Conservation (phyloP, 345 rosid genomes). For the Moringa oleifera region DNA sequence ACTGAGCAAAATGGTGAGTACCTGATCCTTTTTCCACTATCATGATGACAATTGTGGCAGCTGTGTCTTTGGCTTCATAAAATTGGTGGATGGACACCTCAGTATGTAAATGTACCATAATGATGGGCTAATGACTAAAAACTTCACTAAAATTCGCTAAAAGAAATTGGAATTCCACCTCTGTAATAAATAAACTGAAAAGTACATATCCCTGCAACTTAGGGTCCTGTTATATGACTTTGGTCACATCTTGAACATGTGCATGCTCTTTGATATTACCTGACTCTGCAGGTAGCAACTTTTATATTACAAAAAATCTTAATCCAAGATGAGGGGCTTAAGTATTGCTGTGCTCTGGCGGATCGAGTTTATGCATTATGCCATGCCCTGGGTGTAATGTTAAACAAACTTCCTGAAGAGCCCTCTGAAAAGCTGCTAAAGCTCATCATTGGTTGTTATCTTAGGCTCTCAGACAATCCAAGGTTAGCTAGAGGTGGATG, state of each 20-base stretch:
- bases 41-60: no score
- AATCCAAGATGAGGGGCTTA: conserved; percentile 29
- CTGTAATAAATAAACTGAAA: background rate
- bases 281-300: conserved; percentile 38
- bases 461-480: conserved; percentile 34
- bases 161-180: background rate
- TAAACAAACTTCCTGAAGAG: conserved; percentile 16
- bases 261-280: background rate
- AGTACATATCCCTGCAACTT: background rate
- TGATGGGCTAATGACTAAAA: no score
- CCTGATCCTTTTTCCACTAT: no score
- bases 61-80: no score
- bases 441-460: conserved; percentile 37
- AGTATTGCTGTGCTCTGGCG: conserved; percentile 32
- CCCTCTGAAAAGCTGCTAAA: conserved; percentile 24
- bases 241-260: background rate
- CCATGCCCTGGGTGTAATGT: conserved; percentile 19
- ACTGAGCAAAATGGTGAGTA: conserved; percentile 48
- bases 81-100: no score
- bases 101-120: no score
- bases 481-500: conserved; percentile 30
- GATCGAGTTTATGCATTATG: conserved; percentile 29
- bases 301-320: conserved; percentile 37
- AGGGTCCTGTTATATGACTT: background rate
- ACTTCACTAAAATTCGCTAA: background rate